phyloP scores from a whole-genome alignment of 257 asterid species.

The Capsicum rhomboideum region DNA sequence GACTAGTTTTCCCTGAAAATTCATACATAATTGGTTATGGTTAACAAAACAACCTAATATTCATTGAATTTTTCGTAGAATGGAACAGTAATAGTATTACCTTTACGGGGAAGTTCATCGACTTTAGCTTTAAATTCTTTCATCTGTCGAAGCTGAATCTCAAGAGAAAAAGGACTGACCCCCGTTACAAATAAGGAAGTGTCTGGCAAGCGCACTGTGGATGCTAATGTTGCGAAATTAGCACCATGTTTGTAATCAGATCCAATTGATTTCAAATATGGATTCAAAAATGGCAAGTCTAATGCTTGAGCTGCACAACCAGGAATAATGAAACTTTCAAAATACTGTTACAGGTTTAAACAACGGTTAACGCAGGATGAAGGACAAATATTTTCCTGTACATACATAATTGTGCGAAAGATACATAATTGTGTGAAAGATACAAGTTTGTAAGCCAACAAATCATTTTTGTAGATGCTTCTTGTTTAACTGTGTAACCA shows the following conservation, averaged over 20 bases:
- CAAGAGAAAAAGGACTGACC: slow-evolving; percentile 60
- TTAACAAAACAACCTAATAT: neutral
- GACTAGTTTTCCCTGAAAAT: slow-evolving; percentile 21
- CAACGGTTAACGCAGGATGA: neutral
- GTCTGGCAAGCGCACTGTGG: slow-evolving; percentile 55
- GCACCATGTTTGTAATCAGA: slow-evolving; percentile 59
- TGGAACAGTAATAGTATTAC: slow-evolving; percentile 1
- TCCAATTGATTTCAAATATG: slow-evolving; percentile 57
- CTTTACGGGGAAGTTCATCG: slow-evolving; percentile 25
- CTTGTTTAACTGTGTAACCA: neutral
- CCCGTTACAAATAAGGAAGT: slow-evolving; percentile 50
- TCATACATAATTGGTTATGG: neutral
- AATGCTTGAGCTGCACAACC: slow-evolving; percentile 57
- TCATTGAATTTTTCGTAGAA: neutral
- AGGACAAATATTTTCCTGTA: neutral
- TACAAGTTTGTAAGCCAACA: neutral
- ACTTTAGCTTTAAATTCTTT: slow-evolving; percentile 45
- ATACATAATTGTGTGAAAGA: neutral
- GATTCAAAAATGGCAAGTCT: slow-evolving; percentile 55
- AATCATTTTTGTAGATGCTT: neutral
- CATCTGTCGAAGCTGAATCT: slow-evolving; percentile 55
- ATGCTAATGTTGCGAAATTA: slow-evolving; percentile 58
- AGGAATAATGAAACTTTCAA: neutral
- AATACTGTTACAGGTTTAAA: neutral
- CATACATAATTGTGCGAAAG: neutral